These are phyloP conservation scores for Bacidia rubella DNA, from an alignment of 495 filamentous ascomycete species.

Conservation along the genomic window DNA sequence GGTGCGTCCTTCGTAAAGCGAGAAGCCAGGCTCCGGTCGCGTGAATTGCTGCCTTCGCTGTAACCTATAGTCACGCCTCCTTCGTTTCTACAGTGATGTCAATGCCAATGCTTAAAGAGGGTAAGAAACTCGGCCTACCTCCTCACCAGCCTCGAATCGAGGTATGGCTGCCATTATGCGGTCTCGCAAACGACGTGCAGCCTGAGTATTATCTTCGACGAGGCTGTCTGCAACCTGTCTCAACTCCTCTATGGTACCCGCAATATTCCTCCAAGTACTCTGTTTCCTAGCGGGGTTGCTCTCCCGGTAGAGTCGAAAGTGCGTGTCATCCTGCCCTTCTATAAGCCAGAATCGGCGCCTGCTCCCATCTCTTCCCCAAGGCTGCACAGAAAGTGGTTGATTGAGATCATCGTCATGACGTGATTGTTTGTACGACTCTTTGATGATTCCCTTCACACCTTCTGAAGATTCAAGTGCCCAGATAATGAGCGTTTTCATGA, in stretches of 20 bases:
- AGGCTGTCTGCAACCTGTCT: slow-evolving; percentile 60
- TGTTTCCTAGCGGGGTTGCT: slow-evolving; percentile 68
- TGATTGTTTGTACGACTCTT: slow-evolving; percentile 77
- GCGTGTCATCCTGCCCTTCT: slow-evolving; percentile 86
- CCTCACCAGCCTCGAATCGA: slow-evolving; percentile 88
- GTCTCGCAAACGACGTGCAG: slow-evolving; percentile 61
- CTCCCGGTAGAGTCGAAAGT: slow-evolving; percentile 89
- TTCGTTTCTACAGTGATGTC: slow-evolving; percentile 56
- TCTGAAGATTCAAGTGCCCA: slow-evolving; percentile 92
- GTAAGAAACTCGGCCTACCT: slow-evolving; percentile 37
- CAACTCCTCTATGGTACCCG: slow-evolving; percentile 80
- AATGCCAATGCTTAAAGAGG: slow-evolving; percentile 13
- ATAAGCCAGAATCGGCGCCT: slow-evolving; percentile 89
- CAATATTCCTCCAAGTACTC: slow-evolving; percentile 82
- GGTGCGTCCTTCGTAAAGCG: slow-evolving; percentile 89
- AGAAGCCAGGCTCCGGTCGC: slow-evolving; percentile 79
- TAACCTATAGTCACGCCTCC: slow-evolving; percentile 79
- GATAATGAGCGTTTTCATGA: slow-evolving; percentile 68
- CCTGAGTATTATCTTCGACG: slow-evolving; percentile 61
- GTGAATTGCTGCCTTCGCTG: slow-evolving; percentile 76
- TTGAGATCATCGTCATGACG: slow-evolving; percentile 88
- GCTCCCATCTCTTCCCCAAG: slow-evolving; percentile 83
- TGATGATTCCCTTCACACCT: slow-evolving; percentile 61
- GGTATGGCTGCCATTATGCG: slow-evolving; percentile 72
- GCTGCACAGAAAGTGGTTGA: slow-evolving; percentile 82